Evolutionary conservation across 352 stramenopile species (phyloP).

Genomic region (Phytophthora rubi): DNA sequence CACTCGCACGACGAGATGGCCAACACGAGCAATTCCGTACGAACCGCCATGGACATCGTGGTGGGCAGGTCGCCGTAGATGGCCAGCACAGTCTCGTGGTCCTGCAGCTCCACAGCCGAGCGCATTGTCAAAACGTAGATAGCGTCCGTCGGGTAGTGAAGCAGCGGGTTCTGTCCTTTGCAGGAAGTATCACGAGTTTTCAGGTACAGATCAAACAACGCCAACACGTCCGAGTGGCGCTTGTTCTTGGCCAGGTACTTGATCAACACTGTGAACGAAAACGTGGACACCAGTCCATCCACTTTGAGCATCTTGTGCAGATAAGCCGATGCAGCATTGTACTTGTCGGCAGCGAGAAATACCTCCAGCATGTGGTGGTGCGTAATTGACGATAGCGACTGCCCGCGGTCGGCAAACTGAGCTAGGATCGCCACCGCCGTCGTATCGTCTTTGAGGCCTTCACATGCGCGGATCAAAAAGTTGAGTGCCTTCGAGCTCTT

Average conservation of each 20-base stretch:
- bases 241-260: conserved; percentile 60
- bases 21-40: conserved; percentile 53
- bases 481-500: conserved; percentile 86
- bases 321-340: conserved; percentile 48
- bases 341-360: conserved; percentile 68
- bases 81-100: conserved; percentile 66
- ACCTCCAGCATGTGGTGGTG: conserved; percentile 82
- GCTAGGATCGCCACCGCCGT: conserved; percentile 57
- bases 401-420: conserved; percentile 66
- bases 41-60: conserved; percentile 58
- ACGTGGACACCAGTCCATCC: conserved; percentile 59
- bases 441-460: conserved; percentile 52
- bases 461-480: conserved; percentile 73
- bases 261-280: conserved; percentile 79
- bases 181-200: conserved; percentile 49
- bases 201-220: conserved; percentile 70
- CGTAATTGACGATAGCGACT: conserved; percentile 62
- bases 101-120: conserved; percentile 48
- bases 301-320: conserved; percentile 56
- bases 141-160: conserved; percentile 71
- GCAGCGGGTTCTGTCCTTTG: conserved; percentile 57
- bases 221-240: conserved; percentile 49
- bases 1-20: conserved; percentile 68
- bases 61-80: conserved; percentile 62
- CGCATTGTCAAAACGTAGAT: conserved; percentile 71